Evolutionary conservation across 2,329 filamentous ascomycete genomes (phyloP).

Genomic region (Dactylellina parvicollis): DNA sequence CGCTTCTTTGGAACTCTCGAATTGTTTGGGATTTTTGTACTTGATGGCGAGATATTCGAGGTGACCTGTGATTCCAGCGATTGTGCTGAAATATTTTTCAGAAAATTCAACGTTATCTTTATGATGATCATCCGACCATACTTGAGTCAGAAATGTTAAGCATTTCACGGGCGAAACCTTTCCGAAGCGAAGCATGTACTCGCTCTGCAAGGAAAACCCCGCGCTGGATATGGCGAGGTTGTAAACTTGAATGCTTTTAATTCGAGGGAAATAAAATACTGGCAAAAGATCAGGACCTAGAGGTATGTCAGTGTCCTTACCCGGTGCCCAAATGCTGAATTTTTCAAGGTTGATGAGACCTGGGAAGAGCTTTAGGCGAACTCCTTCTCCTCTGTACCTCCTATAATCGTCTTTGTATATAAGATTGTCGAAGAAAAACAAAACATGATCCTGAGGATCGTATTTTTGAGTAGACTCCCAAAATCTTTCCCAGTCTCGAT

Average conservation of each 20-base stretch:
- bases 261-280: neutral
- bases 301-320: neutral
- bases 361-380: neutral
- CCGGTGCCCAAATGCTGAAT: neutral
- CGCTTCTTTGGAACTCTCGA: neutral
- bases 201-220: neutral
- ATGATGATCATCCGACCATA: neutral
- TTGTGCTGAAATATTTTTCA: neutral
- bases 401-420: neutral
- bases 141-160: neutral
- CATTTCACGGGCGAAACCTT: neutral
- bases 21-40: neutral
- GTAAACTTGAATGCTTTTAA: neutral
- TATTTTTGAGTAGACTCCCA: neutral
- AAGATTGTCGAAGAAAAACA: constrained; percentile 7
- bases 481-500: neutral
- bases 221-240: neutral
- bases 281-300: neutral
- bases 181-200: neutral
- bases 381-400: neutral
- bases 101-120: neutral
- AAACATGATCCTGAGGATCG: neutral
- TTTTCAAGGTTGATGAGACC: constrained; percentile 1
- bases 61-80: constrained; percentile 5
- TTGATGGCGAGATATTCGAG: neutral